Conservation (phyloP, 2,329 filamentous ascomycete genomes). For the Cordyceps farinosa region DNA sequence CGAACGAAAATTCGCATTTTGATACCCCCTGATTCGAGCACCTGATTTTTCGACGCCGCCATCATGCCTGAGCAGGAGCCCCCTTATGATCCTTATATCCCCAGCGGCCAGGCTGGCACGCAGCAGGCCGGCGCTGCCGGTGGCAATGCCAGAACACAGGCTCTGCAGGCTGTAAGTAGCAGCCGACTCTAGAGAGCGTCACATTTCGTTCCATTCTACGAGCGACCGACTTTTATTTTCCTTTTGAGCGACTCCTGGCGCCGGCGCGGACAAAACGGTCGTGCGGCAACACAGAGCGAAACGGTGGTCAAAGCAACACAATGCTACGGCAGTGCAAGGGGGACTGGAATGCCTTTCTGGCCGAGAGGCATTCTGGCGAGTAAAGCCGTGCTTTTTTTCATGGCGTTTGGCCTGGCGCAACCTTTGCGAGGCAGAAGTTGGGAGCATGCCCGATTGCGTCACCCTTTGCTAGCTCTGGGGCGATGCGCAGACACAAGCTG, state of each 20-base stretch:
- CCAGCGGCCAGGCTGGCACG: slow-evolving; percentile 55
- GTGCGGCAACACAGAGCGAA: not conserved
- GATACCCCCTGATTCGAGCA: slow-evolving; percentile 10
- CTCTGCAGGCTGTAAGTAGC: slow-evolving; percentile 76
- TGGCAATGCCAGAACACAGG: slow-evolving; percentile 53
- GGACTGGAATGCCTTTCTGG: not conserved
- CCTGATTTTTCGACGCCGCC: slow-evolving; percentile 5
- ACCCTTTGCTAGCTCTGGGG: not conserved
- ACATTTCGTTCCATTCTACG: not conserved
- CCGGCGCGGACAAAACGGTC: not conserved
- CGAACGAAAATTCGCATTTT: not conserved
- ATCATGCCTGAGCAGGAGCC: slow-evolving; percentile 54
- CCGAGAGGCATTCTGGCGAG: not conserved
- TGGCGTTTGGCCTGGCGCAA: too few species aligned
- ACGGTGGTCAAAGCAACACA: not conserved
- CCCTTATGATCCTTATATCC: slow-evolving; percentile 89
- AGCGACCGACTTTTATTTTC: not conserved
- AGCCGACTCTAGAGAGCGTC: slow-evolving; percentile 28
- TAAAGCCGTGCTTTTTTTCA: not conserved
- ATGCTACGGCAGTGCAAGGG: not conserved
- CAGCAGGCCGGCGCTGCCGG: slow-evolving; percentile 37
- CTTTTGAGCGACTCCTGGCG: not conserved
- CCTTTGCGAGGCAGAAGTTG: not conserved
- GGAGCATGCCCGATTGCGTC: not conserved
- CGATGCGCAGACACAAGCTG: not conserved